Evolutionary conservation across 495 filamentous ascomycete species (phyloP).

Genomic region (Cetradonia linearis): DNA sequence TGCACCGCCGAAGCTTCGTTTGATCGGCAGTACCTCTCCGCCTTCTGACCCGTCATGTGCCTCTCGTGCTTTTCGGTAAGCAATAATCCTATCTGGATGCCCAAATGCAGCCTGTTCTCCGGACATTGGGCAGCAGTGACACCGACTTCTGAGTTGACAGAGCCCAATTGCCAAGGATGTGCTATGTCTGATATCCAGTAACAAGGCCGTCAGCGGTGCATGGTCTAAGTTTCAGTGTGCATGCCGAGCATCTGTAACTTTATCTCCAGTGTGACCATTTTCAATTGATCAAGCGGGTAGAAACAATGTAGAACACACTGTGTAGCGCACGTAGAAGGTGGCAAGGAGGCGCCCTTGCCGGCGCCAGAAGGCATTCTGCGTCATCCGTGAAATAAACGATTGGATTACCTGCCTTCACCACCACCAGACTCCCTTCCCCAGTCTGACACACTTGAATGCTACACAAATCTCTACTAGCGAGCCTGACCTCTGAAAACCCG

Average conservation of each 20-base stretch:
- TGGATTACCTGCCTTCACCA: background rate
- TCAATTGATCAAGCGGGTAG: background rate
- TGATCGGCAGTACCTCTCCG: slow-evolving; percentile 4
- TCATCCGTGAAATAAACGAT: background rate
- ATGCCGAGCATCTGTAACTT: background rate
- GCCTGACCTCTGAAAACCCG: background rate
- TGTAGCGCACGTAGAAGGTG: background rate
- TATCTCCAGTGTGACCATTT: background rate
- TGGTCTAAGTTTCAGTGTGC: background rate
- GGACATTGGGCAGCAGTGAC: background rate
- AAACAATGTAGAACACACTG: background rate
- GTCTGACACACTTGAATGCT: background rate
- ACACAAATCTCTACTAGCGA: background rate
- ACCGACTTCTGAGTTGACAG: background rate
- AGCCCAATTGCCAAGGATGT: slow-evolving; percentile 1
- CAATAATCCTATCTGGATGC: background rate
- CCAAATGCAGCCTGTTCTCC: background rate
- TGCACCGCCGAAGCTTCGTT: background rate
- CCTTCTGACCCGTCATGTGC: background rate
- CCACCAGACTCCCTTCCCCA: background rate
- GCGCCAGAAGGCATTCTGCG: background rate
- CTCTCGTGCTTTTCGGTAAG: background rate
- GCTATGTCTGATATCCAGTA: background rate
- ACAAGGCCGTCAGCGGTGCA: background rate
- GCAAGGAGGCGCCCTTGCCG: slow-evolving; percentile 4